Conservation (phyloP, 768 basidiomycete species). For the Sporobolomyces phaffii region DNA sequence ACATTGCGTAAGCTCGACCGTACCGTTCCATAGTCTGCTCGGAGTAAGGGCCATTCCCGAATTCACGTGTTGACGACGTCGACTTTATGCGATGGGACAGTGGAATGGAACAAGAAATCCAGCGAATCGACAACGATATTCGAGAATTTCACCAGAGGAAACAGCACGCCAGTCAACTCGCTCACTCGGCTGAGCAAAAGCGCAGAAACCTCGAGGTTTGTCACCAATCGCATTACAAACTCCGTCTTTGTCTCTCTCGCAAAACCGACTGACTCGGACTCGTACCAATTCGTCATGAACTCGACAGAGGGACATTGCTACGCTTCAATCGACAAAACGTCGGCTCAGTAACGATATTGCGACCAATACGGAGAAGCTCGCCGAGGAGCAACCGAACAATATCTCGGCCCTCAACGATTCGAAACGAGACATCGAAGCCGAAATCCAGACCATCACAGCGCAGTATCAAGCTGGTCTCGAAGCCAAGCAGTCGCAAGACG, state of each 20-base stretch:
- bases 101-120: neutral
- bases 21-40: too few relatives aligned
- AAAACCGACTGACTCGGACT: too few relatives aligned
- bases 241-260: neutral
- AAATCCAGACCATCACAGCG: conserved; percentile 12
- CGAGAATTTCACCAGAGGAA: neutral
- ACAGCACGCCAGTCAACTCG: conserved; percentile 50
- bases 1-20: conserved; percentile 6
- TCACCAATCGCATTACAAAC: too few relatives aligned
- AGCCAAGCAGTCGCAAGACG: conserved; percentile 10
- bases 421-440: conserved; percentile 12
- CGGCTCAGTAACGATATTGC: conserved; percentile 2
- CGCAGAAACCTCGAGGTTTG: conserved; percentile 51
- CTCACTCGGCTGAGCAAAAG: conserved; percentile 56
- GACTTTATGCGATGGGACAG: too few relatives aligned
- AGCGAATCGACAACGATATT: neutral
- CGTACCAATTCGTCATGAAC: too few relatives aligned
- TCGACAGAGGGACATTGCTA: neutral
- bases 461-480: conserved; percentile 21
- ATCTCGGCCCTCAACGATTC: conserved; percentile 21
- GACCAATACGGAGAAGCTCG: conserved; percentile 3
- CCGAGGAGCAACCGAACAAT: conserved; percentile 35
- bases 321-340: conserved; percentile 5
- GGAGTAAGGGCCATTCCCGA: too few relatives aligned
- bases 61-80: too few relatives aligned